Evolutionary conservation across 2,329 filamentous ascomycete species (phyloP).

Genomic region (Tolypocladium cylindrosporum): DNA sequence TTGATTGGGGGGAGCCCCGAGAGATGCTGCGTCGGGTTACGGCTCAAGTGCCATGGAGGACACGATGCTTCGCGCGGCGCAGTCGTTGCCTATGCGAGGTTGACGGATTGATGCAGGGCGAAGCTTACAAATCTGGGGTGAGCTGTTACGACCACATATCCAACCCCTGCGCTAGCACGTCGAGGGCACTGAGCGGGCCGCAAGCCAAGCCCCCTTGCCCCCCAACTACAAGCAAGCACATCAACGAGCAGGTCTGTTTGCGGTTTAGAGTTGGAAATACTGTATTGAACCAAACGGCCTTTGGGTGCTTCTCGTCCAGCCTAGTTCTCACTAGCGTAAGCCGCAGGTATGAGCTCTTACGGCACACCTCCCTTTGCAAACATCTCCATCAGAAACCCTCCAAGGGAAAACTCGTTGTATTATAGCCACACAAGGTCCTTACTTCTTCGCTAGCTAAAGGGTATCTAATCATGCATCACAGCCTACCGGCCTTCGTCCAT

Average conservation of each 20-base stretch:
- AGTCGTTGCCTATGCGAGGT: background rate
- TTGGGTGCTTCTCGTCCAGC: background rate
- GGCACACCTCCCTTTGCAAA: too few relatives aligned
- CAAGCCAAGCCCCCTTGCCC: background rate
- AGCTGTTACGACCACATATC: background rate
- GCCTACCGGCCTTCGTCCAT: background rate
- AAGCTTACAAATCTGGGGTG: background rate
- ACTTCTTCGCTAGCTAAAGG: slow-evolving; percentile 2
- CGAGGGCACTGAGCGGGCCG: too few relatives aligned
- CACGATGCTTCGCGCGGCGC: background rate
- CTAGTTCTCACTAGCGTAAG: background rate
- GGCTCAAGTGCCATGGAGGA: background rate
- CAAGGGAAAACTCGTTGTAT: background rate
- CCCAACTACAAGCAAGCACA: too few relatives aligned
- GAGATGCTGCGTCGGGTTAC: background rate
- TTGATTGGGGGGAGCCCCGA: background rate
- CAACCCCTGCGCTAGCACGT: too few relatives aligned
- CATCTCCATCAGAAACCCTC: too few relatives aligned
- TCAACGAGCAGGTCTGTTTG: background rate
- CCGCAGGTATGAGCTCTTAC: background rate
- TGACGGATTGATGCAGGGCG: background rate
- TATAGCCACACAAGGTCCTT: background rate
- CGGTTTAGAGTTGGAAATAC: background rate
- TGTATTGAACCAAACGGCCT: background rate
- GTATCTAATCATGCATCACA: slow-evolving; percentile 4